Evolutionary conservation across 148 eudicot genomes (phyloP).

Genomic region (Heliamphora exappendiculata): DNA sequence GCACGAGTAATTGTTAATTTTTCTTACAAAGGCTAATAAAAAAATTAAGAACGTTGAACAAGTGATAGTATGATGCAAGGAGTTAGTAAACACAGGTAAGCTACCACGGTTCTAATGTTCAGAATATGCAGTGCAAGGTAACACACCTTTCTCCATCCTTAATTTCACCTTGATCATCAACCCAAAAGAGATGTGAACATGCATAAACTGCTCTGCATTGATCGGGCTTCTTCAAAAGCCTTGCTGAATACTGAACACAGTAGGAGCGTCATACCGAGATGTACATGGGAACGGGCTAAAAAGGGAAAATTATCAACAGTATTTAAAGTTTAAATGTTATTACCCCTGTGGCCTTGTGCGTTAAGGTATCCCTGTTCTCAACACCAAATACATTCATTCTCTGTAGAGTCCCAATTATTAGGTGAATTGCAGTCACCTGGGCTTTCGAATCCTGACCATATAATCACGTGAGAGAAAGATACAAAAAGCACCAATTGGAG

Average conservation of each 20-base stretch:
- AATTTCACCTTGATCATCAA: constrained; percentile 85
- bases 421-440: constrained; percentile 97
- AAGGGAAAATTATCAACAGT: neutral
- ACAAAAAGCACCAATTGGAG: constrained; percentile 1
- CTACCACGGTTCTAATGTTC: neutral
- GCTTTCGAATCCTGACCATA: constrained; percentile 86
- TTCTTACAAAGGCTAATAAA: neutral
- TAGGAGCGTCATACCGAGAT: constrained; percentile 4
- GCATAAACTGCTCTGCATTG: constrained; percentile 99
- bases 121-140: neutral
- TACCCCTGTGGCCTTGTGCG: constrained; percentile 99
- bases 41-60: neutral
- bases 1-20: too few species aligned
- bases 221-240: constrained; percentile 94
- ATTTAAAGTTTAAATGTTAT: neutral
- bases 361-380: constrained; percentile 90
- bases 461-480: neutral
- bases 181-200: constrained; percentile 98
- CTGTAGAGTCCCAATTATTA: constrained; percentile 92
- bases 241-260: constrained; percentile 78
- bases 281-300: neutral
- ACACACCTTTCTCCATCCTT: constrained; percentile 96
- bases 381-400: constrained; percentile 88
- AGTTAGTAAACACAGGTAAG: neutral
- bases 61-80: neutral